Evolutionary conservation across 495 filamentous ascomycete genomes (phyloP).

Genomic region (Xylaria longipes): DNA sequence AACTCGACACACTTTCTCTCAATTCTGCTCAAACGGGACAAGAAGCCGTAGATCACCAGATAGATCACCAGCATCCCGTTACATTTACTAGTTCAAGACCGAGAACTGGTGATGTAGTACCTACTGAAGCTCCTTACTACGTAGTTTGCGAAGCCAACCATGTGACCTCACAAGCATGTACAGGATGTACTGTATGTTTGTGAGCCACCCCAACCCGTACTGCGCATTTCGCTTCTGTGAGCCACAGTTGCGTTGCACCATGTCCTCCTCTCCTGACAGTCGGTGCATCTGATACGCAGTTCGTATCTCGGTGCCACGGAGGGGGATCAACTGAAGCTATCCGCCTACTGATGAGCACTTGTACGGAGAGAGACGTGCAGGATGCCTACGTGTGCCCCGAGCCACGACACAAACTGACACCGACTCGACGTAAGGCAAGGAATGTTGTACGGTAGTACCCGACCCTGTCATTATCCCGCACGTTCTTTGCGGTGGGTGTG

Average conservation of each 20-base stretch:
- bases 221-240: not conserved
- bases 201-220: not conserved
- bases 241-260: constrained; percentile 4
- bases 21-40: constrained; percentile 2
- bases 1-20: not conserved
- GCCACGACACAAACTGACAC: constrained; percentile 9
- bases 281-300: constrained; percentile 9
- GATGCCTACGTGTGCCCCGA: constrained; percentile 13
- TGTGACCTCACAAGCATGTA: constrained; percentile 19
- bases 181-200: not conserved
- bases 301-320: constrained; percentile 14
- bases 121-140: not conserved
- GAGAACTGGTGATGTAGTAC: constrained; percentile 20
- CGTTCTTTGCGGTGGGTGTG: constrained; percentile 10
- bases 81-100: constrained; percentile 4
- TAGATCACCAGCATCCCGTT: not conserved
- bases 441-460: constrained; percentile 13
- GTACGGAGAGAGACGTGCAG: constrained; percentile 9
- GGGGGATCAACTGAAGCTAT: constrained; percentile 3
- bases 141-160: constrained; percentile 3
- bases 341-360: not conserved
- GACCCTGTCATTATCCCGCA: constrained; percentile 13
- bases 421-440: not conserved
- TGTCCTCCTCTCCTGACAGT: constrained; percentile 9
- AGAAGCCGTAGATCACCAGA: constrained; percentile 7